A percentile compares a stretch with the other conserved stretches of the same genome.
phyloP scores from a whole-genome alignment of 225 moss, liverwort and hornwort genomes.

The Polytrichum commune region DNA sequence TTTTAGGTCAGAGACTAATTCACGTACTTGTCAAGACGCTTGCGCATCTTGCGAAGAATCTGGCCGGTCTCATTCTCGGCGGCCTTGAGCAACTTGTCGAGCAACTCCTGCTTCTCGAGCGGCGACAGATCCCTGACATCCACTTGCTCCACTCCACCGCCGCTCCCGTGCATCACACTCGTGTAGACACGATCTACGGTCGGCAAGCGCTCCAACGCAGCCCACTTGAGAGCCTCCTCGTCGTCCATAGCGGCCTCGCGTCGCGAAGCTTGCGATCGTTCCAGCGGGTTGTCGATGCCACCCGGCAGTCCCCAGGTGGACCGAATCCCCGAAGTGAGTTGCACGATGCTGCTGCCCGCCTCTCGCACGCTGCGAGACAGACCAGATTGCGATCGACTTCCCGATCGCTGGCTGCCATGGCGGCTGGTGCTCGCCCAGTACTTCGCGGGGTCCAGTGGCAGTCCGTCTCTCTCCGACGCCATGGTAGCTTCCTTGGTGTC shows the following conservation, averaged over 20 bases:
- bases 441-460: neutral
- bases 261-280: conserved; percentile 6
- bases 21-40: conserved; percentile 14
- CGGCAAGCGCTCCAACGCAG: conserved; percentile 10
- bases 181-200: conserved; percentile 13
- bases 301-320: conserved; percentile 7
- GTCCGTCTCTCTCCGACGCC: conserved; percentile 7
- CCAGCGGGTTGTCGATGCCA: conserved; percentile 6
- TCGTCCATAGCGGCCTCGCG: conserved; percentile 13
- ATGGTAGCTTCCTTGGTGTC: neutral
- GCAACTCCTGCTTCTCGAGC: conserved; percentile 2
- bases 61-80: conserved; percentile 10
- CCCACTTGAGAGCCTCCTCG: conserved; percentile 16
- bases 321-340: conserved; percentile 1
- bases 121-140: conserved; percentile 15
- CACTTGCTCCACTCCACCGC: conserved; percentile 4
- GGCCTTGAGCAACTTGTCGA: conserved; percentile 10
- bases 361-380: neutral
- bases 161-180: neutral
- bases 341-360: neutral
- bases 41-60: conserved; percentile 13
- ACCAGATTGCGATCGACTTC: neutral
- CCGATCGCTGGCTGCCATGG: conserved; percentile 1
- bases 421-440: conserved; percentile 1
- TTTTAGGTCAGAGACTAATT: too few relatives aligned